These are phyloP conservation scores for Raphanus sativus DNA, from an alignment of 345 rosid genomes.

Conservation along the genomic window DNA sequence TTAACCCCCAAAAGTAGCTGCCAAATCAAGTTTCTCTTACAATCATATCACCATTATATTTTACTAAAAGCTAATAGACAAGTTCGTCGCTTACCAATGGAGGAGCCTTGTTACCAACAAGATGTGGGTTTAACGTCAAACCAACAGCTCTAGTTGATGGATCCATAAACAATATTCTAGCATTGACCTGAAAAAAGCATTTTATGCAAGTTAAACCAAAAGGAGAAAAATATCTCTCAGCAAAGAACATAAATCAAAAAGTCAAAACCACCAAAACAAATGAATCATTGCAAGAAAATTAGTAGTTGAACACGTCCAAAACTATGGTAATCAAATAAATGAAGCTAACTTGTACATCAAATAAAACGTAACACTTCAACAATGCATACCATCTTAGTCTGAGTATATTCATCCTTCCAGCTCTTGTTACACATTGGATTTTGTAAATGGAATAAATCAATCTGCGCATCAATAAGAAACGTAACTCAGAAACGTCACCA, in stretches of 20 bases:
- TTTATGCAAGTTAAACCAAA: not conserved
- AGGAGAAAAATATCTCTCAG: not conserved
- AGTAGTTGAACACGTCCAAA: not conserved
- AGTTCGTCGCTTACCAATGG: slow-evolving; percentile 57
- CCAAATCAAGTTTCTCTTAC: slow-evolving; percentile 4
- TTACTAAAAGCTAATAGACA: slow-evolving; percentile 7
- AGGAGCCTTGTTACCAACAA: slow-evolving; percentile 74
- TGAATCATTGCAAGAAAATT: not conserved
- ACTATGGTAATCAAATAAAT: not conserved
- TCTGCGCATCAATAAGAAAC: slow-evolving; percentile 50
- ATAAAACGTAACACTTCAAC: not conserved
- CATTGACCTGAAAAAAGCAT: slow-evolving; percentile 62
- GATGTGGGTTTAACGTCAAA: slow-evolving; percentile 85
- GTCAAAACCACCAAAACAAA: not conserved
- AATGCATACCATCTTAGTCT: slow-evolving; percentile 68
- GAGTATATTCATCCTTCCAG: slow-evolving; percentile 81
- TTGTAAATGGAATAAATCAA: slow-evolving; percentile 80
- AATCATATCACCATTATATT: not conserved
- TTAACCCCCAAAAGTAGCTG: not conserved
- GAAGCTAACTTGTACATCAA: not conserved
- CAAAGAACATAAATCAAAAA: not conserved
- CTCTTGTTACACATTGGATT: slow-evolving; percentile 54
- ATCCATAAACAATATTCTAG: slow-evolving; percentile 86
- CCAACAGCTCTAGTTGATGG: slow-evolving; percentile 93
- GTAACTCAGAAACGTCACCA: slow-evolving; percentile 11